Evolutionary conservation across 805 yeast genomes (phyloP).

Genomic region (Debaryomyces hansenii): DNA sequence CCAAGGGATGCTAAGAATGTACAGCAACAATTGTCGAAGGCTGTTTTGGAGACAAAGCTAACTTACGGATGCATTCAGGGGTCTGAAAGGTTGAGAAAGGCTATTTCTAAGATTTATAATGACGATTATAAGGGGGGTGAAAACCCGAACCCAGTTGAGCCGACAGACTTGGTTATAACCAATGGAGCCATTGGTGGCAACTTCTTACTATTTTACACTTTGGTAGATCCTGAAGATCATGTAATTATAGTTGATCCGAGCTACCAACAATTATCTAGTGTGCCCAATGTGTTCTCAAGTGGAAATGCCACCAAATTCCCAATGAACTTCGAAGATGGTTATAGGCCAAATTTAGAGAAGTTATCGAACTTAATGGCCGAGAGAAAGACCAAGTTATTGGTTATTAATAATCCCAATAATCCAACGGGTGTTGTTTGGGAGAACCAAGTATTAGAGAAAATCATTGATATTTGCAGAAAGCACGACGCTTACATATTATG

Average conservation of each 20-base stretch:
- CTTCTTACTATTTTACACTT: conserved; percentile 44
- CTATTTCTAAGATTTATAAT: conserved; percentile 37
- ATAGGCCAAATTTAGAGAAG: conserved; percentile 33
- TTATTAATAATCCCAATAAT: conserved; percentile 49
- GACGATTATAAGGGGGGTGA: conserved; percentile 11
- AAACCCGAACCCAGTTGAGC: conserved; percentile 9
- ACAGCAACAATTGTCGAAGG: conserved; percentile 7
- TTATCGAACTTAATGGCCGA: conserved; percentile 27
- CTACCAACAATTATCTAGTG: conserved; percentile 50
- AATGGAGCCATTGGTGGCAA: conserved; percentile 61
- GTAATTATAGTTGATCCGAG: conserved; percentile 50
- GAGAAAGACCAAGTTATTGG: conserved; percentile 42
- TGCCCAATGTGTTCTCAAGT: conserved; percentile 47
- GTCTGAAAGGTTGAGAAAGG: conserved; percentile 34
- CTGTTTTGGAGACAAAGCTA: conserved; percentile 25
- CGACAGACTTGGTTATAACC: conserved; percentile 45
- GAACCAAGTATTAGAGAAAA: conserved; percentile 28
- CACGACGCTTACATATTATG: conserved; percentile 37
- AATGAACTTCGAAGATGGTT: conserved; percentile 32
- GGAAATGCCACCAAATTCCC: conserved; percentile 23
- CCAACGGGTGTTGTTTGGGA: conserved; percentile 48
- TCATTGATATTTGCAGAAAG: conserved; percentile 35
- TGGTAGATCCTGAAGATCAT: conserved; percentile 47
- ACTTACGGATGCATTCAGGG: conserved; percentile 51
- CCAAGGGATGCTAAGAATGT: neutral